Evolutionary conservation across 495 filamentous ascomycete genomes (phyloP).

Genomic region (Jackrogersella minutella): DNA sequence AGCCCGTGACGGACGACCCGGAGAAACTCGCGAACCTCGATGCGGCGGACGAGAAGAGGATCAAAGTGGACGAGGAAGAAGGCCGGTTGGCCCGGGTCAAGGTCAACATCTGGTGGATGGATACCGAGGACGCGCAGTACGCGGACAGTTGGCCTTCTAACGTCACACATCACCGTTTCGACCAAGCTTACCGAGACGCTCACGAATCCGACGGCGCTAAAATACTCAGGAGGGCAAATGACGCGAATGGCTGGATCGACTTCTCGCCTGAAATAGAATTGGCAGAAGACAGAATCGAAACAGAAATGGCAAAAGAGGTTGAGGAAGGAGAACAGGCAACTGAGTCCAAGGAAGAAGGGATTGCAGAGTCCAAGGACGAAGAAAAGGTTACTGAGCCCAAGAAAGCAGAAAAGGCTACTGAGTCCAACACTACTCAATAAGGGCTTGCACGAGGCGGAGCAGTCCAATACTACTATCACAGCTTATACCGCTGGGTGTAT

Average conservation of each 20-base stretch:
- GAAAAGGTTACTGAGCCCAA: background rate
- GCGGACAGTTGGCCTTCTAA: constrained; percentile 72
- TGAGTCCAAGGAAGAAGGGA: no score
- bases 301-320: no score
- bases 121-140: constrained; percentile 70
- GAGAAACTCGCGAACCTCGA: constrained; percentile 41
- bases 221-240: no score
- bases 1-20: constrained; percentile 46
- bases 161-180: constrained; percentile 63
- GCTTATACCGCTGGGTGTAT: constrained; percentile 22
- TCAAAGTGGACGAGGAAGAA: constrained; percentile 48
- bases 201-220: no score
- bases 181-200: constrained; percentile 9
- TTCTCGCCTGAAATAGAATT: background rate
- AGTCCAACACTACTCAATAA: no score
- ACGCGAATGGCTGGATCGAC: background rate
- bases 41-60: constrained; percentile 40
- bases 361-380: no score
- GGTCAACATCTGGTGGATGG: constrained; percentile 70
- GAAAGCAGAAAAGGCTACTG: background rate
- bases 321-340: no score
- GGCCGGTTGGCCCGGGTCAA: constrained; percentile 45
- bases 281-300: no score
- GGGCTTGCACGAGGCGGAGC: background rate
- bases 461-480: background rate